Conservation (phyloP, 352 stramenopile species). For the Sclerospora graminicola region DNA sequence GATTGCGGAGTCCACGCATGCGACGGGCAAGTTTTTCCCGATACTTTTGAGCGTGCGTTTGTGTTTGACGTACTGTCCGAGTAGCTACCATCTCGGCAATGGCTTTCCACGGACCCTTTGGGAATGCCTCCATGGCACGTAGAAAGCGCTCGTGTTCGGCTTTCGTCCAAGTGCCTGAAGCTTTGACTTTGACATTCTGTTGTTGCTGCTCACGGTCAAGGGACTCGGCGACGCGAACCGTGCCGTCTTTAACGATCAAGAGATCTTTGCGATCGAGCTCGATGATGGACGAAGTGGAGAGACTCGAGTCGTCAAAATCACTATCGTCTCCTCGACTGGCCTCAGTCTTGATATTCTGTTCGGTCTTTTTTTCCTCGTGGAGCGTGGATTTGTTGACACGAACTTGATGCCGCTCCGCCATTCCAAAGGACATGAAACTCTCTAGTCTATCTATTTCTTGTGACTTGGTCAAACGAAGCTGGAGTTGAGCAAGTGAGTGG, state of each 20-base stretch:
- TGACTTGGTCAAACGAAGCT: slow-evolving; percentile 9
- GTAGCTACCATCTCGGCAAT: slow-evolving; percentile 59
- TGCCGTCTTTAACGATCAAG: slow-evolving; percentile 68
- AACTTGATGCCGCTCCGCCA: slow-evolving; percentile 16
- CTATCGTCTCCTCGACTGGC: slow-evolving; percentile 3
- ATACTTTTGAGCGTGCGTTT: slow-evolving; percentile 65
- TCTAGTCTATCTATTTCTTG: slow-evolving; percentile 1
- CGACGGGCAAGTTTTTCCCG: slow-evolving; percentile 46
- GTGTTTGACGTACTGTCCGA: slow-evolving; percentile 53
- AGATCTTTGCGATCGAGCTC: slow-evolving; percentile 60
- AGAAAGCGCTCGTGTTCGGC: slow-evolving; percentile 53
- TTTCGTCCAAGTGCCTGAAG: slow-evolving; percentile 46
- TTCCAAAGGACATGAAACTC: slow-evolving; percentile 19
- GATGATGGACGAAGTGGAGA: slow-evolving; percentile 27
- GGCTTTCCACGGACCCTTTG: slow-evolving; percentile 51
- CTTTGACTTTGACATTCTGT: slow-evolving; percentile 49
- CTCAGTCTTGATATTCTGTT: slow-evolving; percentile 8
- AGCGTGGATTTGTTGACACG: slow-evolving; percentile 7
- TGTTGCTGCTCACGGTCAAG: slow-evolving; percentile 38
- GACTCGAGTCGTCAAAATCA: slow-evolving; percentile 12
- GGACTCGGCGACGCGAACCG: slow-evolving; percentile 51
- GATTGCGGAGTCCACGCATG: slow-evolving; percentile 52
- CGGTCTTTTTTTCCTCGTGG: slow-evolving; percentile 6
- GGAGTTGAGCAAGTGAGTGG: slow-evolving; percentile 3
- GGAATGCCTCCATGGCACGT: slow-evolving; percentile 41